Conservation (phyloP, 2,329 filamentous ascomycete genomes). For the Penicillium sp. region DNA sequence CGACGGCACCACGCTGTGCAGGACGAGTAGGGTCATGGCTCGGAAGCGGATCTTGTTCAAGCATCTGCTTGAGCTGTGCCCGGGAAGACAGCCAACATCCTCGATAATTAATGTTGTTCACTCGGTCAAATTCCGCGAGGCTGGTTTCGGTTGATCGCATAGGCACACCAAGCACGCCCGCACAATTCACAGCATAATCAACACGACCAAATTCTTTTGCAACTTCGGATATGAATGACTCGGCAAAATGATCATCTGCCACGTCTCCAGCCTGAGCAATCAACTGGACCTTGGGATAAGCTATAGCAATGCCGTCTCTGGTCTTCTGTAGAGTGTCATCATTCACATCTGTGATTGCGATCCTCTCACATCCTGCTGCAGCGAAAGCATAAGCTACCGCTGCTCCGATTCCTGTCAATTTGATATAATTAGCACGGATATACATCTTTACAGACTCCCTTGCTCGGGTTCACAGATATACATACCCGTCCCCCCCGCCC, state of each 20-base stretch:
- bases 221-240: constrained; percentile 29
- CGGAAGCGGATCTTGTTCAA: constrained; percentile 44
- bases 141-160: constrained; percentile 45
- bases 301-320: constrained; percentile 23
- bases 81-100: constrained; percentile 51
- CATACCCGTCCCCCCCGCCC: constrained; percentile 50
- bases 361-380: constrained; percentile 49
- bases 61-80: constrained; percentile 48
- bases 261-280: constrained; percentile 47
- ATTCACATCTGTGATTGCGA: constrained; percentile 58
- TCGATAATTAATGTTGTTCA: constrained; percentile 58
- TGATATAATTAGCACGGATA: not conserved
- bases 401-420: constrained; percentile 53
- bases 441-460: not conserved
- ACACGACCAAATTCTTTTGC: constrained; percentile 43
- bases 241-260: constrained; percentile 48
- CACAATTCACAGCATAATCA: constrained; percentile 59
- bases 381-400: constrained; percentile 55
- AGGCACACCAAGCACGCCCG: constrained; percentile 45
- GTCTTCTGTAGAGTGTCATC: constrained; percentile 38
- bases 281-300: constrained; percentile 38
- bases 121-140: constrained; percentile 51
- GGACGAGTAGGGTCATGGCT: constrained; percentile 38
- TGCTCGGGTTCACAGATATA: not conserved
- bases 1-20: constrained; percentile 49